A percentile compares a stretch with the other conserved stretches of the same genome.
Conservation (phyloP, 805 yeast genomes). For the Saturnispora saitoi region DNA sequence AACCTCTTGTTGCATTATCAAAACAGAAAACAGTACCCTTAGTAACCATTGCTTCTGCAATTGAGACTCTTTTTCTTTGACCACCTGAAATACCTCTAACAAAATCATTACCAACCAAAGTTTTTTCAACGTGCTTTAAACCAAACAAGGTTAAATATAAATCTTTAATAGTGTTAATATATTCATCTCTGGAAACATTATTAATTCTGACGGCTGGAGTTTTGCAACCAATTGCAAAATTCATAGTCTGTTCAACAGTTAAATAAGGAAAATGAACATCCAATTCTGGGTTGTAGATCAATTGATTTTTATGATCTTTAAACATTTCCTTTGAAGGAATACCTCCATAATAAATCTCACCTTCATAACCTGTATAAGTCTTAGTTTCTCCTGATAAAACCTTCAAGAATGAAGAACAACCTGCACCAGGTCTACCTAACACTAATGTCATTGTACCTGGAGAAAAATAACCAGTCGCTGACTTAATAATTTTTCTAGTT, state of each 20-base stretch:
- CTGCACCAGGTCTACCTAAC: constrained; percentile 55
- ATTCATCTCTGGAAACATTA: constrained; percentile 32
- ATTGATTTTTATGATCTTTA: constrained; percentile 37
- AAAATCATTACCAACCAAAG: constrained; percentile 38
- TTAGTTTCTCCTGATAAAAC: constrained; percentile 38
- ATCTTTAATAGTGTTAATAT: constrained; percentile 35
- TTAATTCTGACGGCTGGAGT: constrained; percentile 44
- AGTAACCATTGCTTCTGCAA: constrained; percentile 66
- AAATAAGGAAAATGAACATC: constrained; percentile 51
- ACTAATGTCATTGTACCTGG: constrained; percentile 50
- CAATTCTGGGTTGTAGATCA: constrained; percentile 47
- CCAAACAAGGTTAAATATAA: constrained; percentile 47
- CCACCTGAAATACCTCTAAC: constrained; percentile 72
- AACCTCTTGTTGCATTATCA: constrained; percentile 82
- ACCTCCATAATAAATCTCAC: constrained; percentile 42
- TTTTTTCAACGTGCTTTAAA: constrained; percentile 45
- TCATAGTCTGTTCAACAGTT: constrained; percentile 47
- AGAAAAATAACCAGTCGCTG: constrained; percentile 23
- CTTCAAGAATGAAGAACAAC: constrained; percentile 50
- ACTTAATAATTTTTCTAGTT: constrained; percentile 21
- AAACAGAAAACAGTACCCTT: constrained; percentile 60
- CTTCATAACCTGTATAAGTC: constrained; percentile 30
- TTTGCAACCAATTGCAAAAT: constrained; percentile 46
- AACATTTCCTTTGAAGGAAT: constrained; percentile 39
- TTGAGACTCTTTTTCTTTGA: constrained; percentile 77